Evolutionary conservation across 139 green algal genomes (phyloP).

Genomic region (Astrephomene gubernaculifera): DNA sequence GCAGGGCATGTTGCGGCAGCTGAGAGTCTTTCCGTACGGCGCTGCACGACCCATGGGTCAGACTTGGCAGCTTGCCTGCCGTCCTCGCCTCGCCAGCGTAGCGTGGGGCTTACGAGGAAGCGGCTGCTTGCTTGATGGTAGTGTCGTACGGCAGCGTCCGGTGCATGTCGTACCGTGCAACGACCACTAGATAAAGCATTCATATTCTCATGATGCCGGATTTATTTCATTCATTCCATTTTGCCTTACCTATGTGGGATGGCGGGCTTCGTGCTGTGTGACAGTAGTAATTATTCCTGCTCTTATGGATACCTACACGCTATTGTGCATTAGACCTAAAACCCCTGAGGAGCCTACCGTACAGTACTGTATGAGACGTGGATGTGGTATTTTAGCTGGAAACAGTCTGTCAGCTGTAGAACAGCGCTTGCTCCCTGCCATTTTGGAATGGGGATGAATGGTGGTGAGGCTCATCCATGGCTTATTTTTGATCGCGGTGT

Average conservation of each 20-base stretch:
- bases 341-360: no score
- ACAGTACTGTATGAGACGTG: no score
- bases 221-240: not conserved
- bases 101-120: slow-evolving; percentile 20
- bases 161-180: no score
- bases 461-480: no score
- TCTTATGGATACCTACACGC: not conserved
- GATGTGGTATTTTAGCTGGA: no score
- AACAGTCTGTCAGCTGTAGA: no score
- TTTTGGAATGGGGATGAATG: no score
- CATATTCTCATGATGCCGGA: not conserved
- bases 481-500: no score
- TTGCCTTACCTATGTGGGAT: not conserved
- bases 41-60: not conserved
- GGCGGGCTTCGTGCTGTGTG: not conserved
- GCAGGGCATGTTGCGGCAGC: not conserved
- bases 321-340: no score
- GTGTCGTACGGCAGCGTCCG: no score
- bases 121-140: not conserved
- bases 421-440: no score
- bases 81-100: not conserved
- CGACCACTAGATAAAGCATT: no score
- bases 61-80: not conserved
- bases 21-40: not conserved
- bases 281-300: not conserved